A percentile compares a stretch with the other conserved stretches of the same genome.
phyloP scores from a whole-genome alignment of 1,139 yeast species.

The Candida frijolesensis region DNA sequence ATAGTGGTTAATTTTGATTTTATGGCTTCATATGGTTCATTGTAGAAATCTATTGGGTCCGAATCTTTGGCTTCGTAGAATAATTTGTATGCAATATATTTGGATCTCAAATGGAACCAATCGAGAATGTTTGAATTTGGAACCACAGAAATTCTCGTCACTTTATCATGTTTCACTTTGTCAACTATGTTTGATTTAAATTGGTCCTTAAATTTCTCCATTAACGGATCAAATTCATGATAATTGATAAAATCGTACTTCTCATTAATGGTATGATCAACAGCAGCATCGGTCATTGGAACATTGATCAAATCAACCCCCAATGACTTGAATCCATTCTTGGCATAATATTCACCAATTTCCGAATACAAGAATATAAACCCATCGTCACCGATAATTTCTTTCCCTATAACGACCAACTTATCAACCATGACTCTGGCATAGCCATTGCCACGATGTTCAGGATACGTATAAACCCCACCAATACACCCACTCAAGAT shows the following conservation, averaged over 20 bases:
- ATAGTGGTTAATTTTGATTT: conserved; percentile 22
- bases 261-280: neutral
- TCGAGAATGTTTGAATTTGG: conserved; percentile 37
- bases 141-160: conserved; percentile 30
- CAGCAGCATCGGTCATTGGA: conserved; percentile 8
- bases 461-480: conserved; percentile 62
- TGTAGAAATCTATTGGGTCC: conserved; percentile 25
- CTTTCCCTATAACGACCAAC: conserved; percentile 29
- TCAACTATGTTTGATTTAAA: conserved; percentile 20
- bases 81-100: conserved; percentile 35
- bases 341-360: conserved; percentile 65
- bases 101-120: conserved; percentile 50
- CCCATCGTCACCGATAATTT: conserved; percentile 37
- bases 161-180: conserved; percentile 27
- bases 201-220: conserved; percentile 26
- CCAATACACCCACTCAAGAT: conserved; percentile 60
- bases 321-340: conserved; percentile 57
- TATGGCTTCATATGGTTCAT: conserved; percentile 28
- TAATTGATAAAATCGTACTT: conserved; percentile 25
- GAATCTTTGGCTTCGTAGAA: conserved; percentile 19
- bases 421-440: conserved; percentile 62
- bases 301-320: conserved; percentile 43
- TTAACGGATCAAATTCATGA: conserved; percentile 33
- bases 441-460: conserved; percentile 64
- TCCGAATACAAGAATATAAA: conserved; percentile 67